Percentiles rank a stretch among this genome's conserved stretches.
Evolutionary conservation across 2,329 filamentous ascomycete species (phyloP).

Genomic region (Ciborinia camelliae): DNA sequence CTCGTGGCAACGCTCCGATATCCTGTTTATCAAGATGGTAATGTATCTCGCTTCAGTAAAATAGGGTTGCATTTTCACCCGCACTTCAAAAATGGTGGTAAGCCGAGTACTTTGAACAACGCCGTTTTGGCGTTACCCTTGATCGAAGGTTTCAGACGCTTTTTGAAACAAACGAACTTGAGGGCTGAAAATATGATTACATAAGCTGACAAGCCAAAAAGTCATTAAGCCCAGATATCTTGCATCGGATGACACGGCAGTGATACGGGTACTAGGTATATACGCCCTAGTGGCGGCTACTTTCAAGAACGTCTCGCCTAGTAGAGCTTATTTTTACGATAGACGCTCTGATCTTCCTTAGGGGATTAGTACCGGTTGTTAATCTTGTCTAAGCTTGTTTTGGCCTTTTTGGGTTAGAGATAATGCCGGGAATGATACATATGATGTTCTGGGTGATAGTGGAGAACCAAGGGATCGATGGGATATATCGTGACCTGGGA

Average conservation of each 20-base stretch:
- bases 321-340: background rate
- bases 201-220: background rate
- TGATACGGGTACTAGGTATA: no score
- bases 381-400: background rate
- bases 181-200: constrained; percentile 5
- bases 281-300: background rate
- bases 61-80: constrained; percentile 6
- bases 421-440: background rate
- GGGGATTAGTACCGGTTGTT: background rate
- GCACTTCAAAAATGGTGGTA: background rate
- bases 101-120: constrained; percentile 7
- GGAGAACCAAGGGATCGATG: background rate
- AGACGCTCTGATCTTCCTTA: constrained; percentile 2
- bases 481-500: constrained; percentile 3
- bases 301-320: background rate
- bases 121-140: background rate
- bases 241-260: constrained; percentile 4
- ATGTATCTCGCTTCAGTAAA: background rate
- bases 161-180: constrained; percentile 18
- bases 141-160: constrained; percentile 18
- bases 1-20: constrained; percentile 17
- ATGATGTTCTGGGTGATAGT: background rate
- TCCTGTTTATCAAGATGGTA: background rate
- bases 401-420: background rate
- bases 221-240: background rate